Percentiles rank a stretch among this genome's conserved stretches.
Conservation (phyloP, 495 filamentous ascomycete species). For the Penicillium parvum region DNA sequence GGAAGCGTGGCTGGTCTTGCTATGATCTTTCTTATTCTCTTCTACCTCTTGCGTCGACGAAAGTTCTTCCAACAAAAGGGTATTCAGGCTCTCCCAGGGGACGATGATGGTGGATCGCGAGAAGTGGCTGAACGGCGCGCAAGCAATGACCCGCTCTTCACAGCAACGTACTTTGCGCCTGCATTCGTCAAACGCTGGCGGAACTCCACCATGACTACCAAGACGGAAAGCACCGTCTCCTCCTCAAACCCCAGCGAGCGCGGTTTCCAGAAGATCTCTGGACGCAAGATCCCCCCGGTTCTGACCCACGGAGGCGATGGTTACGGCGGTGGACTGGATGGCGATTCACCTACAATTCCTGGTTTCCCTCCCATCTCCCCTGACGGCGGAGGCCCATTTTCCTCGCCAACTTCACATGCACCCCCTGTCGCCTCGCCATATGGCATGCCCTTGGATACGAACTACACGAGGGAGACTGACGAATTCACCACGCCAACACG, state of each 20-base stretch:
- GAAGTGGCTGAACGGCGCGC: slow-evolving; percentile 50
- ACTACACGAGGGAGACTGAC: slow-evolving; percentile 32
- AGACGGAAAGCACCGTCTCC: slow-evolving; percentile 38
- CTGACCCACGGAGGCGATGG: slow-evolving; percentile 66
- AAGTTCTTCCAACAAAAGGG: slow-evolving; percentile 23
- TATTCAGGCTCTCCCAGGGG: slow-evolving; percentile 23
- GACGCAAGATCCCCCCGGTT: slow-evolving; percentile 68
- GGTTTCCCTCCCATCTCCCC: slow-evolving; percentile 17
- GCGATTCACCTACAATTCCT: slow-evolving; percentile 18
- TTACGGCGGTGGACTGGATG: slow-evolving; percentile 50
- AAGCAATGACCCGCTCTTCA: slow-evolving; percentile 52
- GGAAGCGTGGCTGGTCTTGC: slow-evolving; percentile 62
- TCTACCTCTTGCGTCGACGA: slow-evolving; percentile 53
- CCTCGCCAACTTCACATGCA: slow-evolving; percentile 22
- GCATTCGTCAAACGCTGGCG: slow-evolving; percentile 42
- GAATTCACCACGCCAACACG: slow-evolving; percentile 35
- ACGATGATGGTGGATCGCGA: slow-evolving; percentile 20
- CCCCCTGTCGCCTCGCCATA: slow-evolving; percentile 34
- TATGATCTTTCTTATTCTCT: slow-evolving; percentile 49
- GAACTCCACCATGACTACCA: slow-evolving; percentile 37
- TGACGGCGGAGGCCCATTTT: slow-evolving; percentile 7
- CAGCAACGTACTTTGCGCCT: slow-evolving; percentile 48
- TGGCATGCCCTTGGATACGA: slow-evolving; percentile 36
- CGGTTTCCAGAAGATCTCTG: slow-evolving; percentile 61
- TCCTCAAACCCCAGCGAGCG: slow-evolving; percentile 41